Base-by-base conservation (phyloP, 768 basidiomycete species). In the Boletus tylopilopsis region DNA sequence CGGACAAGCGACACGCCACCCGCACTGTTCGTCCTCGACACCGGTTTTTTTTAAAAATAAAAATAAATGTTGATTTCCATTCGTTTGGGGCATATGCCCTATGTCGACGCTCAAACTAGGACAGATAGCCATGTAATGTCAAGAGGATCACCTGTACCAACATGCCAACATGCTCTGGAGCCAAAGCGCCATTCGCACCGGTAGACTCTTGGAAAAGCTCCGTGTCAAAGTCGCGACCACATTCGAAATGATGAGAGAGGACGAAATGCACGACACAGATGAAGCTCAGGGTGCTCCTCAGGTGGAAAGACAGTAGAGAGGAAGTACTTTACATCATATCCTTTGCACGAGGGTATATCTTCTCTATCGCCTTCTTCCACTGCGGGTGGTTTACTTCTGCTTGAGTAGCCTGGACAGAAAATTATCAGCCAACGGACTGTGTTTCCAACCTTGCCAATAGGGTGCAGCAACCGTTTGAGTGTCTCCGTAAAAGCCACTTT, bases 331-430 rank as follows among this genome's bases (percentile, higher is more conserved):
- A 90, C 74, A 89, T 84, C 85, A 94, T 87, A 46, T 90, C 88
- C 53, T 79, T 77, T 2, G 88, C 87, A 62, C 86, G 90, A 2
- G 87, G 86, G 63, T 83, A 84, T 29, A 94, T 90, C 12, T 77
- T 72, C 64, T 93, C 87, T 25, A 94, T 87, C 0, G 94, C 93
- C 64, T 90, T 92, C 6, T 86, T 90, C 94, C 94, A 97, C 57
- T 88, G 78, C 0, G 94, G 94, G 66, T 94, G 87, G 59, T 96
- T 96, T 42, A 94, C 93, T 70, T 97, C 94, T 6, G 91, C 94
- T 70, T 94, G 92, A 0, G 91, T 94, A 33, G 87, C 94, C 89
- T 94, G 42, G 50, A 40, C 4, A 60, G 47, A 18, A 27, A 12
- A 35, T 40, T 21, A 29, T 18, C 24, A 4, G 16, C 22, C 27